Evolutionary conservation across 108 stramenopile species (phyloP), one percentile per base, ranked within the genome.

Genomic region (Skeletonema marinoi): DNA sequence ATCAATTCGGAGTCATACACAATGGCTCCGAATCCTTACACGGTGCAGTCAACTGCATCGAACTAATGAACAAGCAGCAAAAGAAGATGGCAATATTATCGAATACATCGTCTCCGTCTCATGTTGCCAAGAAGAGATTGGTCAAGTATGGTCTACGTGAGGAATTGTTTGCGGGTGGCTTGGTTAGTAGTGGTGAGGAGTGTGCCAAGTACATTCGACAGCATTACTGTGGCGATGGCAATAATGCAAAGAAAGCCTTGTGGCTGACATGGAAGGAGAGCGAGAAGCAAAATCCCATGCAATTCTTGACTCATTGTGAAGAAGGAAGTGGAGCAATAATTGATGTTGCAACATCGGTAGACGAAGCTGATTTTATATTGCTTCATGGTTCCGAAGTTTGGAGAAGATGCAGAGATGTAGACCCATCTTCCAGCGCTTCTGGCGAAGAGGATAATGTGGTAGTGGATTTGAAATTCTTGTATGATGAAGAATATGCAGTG

Each of bases 1-100:
- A 97, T 85, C 97, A 97, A 73, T 97, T 85, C 70, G 97, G 97
- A 12, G 95, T 96, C 12, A 66, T 97, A 70, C 97, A 97, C 78
- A 92, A 97, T 81, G 97, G 97, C 12, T 74, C 74, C 11, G 32
- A 64, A 3, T 74, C 86, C 1, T 68, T 96, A 46, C 82, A 82
- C 21, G 94, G 93, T 21, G 94, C 90, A 11, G 76, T 80, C 6
- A 88, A 86, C 29, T 81, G 78, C 19, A 84, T 97, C 58, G 60
- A 86, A 25, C 8, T 75, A 12, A 74, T 97, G 30, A 8, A 59
- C 9, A 11, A 68, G 4, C 36, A 68, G 25, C 75, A 85, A 8
- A 96, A 96, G 71, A 91, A 89, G 62, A 68, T 95, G 54, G 87
- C 94, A 32, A 89, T 97, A 64, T 75, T 97, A 29, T 93, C 92